phyloP scores from a whole-genome alignment of 1,139 yeast genomes.

The Yamadazyma trypodendri region DNA sequence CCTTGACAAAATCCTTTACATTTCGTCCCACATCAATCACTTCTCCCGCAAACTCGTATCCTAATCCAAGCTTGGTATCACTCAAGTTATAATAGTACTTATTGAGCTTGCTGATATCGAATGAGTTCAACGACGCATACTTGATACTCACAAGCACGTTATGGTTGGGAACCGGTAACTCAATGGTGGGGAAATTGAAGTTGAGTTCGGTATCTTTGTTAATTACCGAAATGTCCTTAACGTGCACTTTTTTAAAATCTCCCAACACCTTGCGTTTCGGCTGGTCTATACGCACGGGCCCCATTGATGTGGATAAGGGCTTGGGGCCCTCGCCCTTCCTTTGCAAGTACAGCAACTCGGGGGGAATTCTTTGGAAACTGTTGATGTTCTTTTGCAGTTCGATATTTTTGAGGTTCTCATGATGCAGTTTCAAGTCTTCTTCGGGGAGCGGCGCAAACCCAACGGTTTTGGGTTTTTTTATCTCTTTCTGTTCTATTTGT shows the following conservation, averaged over 20 bases:
- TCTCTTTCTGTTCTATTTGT: too few species aligned
- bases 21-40: constrained; percentile 32
- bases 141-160: constrained; percentile 38
- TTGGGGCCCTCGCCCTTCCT: constrained; percentile 23
- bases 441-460: constrained; percentile 44
- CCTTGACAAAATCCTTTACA: constrained; percentile 26
- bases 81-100: constrained; percentile 38
- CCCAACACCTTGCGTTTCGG: constrained; percentile 18
- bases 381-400: constrained; percentile 27
- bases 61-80: constrained; percentile 40
- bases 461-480: constrained; percentile 28
- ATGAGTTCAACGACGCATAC: constrained; percentile 38
- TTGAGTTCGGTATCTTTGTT: constrained; percentile 44
- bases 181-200: constrained; percentile 40
- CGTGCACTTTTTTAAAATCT: constrained; percentile 33
- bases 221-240: constrained; percentile 42
- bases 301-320: constrained; percentile 21
- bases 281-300: constrained; percentile 8
- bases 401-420: constrained; percentile 23
- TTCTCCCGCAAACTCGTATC: constrained; percentile 42
- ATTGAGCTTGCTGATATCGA: constrained; percentile 38
- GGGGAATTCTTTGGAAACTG: constrained; percentile 45
- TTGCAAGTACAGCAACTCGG: constrained; percentile 42
- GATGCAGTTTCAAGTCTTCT: constrained; percentile 39
- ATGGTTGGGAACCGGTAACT: constrained; percentile 33